phyloP scores from a whole-genome alignment of 139 green algal species.

The Bryopsis sp. region DNA sequence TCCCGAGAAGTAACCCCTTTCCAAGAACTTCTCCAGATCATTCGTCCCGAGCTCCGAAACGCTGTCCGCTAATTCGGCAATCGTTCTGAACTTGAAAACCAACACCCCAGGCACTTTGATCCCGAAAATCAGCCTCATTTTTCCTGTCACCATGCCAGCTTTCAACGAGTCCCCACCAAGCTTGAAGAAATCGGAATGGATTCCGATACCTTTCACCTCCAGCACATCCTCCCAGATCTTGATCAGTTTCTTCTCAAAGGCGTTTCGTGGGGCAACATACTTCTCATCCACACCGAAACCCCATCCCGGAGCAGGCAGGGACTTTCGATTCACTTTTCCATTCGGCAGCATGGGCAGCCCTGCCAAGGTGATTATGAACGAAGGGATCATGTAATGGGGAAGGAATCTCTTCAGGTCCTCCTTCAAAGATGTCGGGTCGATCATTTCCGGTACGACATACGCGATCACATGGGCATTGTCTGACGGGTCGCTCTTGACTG shows the following conservation, averaged over 20 bases:
- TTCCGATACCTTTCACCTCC: not conserved
- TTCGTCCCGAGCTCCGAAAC: not conserved
- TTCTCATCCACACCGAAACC: not conserved
- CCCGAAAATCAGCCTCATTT: not conserved
- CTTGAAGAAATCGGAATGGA: not conserved
- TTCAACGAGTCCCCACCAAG: not conserved
- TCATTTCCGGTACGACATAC: constrained; percentile 9
- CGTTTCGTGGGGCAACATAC: not conserved
- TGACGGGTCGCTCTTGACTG: not conserved
- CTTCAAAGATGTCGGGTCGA: not conserved
- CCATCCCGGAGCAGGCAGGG: not conserved
- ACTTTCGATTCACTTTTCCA: constrained; percentile 19
- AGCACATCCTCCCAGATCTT: constrained; percentile 1
- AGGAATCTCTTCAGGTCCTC: not conserved
- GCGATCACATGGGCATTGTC: constrained; percentile 17
- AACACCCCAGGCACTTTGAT: not conserved
- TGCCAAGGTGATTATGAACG: constrained; percentile 20
- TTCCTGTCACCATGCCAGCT: not conserved
- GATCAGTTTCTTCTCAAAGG: not conserved
- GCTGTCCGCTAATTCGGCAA: not conserved
- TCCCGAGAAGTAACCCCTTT: too few species aligned
- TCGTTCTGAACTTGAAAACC: constrained; percentile 1
- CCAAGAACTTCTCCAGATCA: not conserved
- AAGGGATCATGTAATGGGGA: constrained; percentile 20
- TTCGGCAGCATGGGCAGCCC: constrained; percentile 22